Evolutionary conservation across 179 eudicot genomes (phyloP).

Genomic region (Actinidia arguta): DNA sequence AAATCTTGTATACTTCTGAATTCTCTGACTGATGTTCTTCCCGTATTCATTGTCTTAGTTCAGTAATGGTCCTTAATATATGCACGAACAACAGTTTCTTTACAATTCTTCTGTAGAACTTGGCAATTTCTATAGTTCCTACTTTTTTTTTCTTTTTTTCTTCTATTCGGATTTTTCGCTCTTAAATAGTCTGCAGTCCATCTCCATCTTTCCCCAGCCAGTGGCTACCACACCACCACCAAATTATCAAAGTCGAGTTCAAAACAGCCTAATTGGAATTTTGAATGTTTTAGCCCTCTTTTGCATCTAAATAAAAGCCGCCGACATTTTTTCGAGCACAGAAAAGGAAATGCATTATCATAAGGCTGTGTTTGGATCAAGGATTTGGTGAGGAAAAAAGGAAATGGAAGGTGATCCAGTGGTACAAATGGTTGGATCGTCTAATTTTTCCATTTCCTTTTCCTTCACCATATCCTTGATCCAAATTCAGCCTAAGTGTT

Average conservation of each 20-base stretch:
- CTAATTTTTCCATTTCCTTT: conserved; percentile 2
- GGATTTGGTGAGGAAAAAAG: not conserved
- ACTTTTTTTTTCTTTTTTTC: not conserved
- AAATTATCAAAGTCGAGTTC: not conserved
- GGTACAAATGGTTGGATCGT: not conserved
- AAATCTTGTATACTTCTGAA: not conserved
- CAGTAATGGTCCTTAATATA: not conserved
- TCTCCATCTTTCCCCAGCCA: not conserved
- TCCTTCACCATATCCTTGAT: not conserved
- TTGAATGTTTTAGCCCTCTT: no score
- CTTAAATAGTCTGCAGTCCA: not conserved
- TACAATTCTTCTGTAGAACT: not conserved
- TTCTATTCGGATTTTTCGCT: not conserved
- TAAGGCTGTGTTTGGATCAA: no score
- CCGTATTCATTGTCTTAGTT: not conserved
- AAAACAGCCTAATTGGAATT: not conserved
- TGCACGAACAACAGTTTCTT: not conserved
- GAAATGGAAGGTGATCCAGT: not conserved
- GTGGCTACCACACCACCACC: not conserved
- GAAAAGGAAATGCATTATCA: not conserved
- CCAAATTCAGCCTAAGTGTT: not conserved
- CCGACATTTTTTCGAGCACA: not conserved
- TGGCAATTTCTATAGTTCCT: not conserved
- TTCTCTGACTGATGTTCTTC: not conserved
- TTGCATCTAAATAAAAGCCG: not conserved